phyloP scores from a whole-genome alignment of 2,329 filamentous ascomycete genomes.

The Fusarium anguioides region DNA sequence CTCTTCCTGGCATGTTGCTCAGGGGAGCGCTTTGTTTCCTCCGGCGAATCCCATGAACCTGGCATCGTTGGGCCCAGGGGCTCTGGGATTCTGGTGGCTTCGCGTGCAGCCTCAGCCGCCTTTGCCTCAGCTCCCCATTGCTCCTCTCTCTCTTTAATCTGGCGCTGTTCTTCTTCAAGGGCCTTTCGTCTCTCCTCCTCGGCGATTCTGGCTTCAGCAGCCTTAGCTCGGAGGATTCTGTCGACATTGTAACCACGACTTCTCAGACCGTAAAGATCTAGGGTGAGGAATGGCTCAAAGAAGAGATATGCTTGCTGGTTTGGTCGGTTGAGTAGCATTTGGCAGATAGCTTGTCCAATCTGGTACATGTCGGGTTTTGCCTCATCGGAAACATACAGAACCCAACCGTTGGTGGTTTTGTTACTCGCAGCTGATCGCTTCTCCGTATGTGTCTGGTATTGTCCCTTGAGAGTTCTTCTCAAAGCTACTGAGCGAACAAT shows the following conservation, averaged over 20 bases:
- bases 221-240: constrained; percentile 88
- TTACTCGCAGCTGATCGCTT: constrained; percentile 78
- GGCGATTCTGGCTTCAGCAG: constrained; percentile 86
- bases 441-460: constrained; percentile 75
- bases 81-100: constrained; percentile 56
- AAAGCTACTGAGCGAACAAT: constrained; percentile 83
- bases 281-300: constrained; percentile 88
- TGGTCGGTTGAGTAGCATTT: constrained; percentile 81
- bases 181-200: constrained; percentile 83
- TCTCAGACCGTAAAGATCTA: constrained; percentile 83
- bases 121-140: constrained; percentile 55
- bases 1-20: constrained; percentile 54
- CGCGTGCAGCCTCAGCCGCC: constrained; percentile 53
- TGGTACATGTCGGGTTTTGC: constrained; percentile 86
- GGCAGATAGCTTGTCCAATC: constrained; percentile 87
- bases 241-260: constrained; percentile 96
- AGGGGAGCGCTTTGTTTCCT: constrained; percentile 53
- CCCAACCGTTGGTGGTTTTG: constrained; percentile 64
- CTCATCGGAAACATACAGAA: constrained; percentile 79
- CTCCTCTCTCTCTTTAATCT: constrained; percentile 67
- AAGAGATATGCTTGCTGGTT: constrained; percentile 91
- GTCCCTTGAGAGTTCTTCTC: constrained; percentile 78
- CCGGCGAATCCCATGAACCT: constrained; percentile 78
- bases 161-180: constrained; percentile 76
- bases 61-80: constrained; percentile 69